These are phyloP conservation scores for Globisporangium spiculum DNA, from an alignment of 352 stramenopile species.

Conservation along the genomic window DNA sequence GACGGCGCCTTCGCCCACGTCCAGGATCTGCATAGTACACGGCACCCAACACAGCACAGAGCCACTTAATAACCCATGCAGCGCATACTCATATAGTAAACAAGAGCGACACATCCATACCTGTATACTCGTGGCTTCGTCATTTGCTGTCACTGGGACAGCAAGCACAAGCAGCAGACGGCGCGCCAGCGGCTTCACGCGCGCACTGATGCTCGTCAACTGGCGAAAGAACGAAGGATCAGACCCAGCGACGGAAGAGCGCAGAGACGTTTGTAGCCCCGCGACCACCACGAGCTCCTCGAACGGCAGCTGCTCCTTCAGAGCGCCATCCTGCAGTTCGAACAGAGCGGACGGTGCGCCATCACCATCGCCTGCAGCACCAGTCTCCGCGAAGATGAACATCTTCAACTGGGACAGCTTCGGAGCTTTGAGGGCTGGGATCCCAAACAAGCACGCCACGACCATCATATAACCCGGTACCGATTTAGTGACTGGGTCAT, in stretches of 20 bases:
- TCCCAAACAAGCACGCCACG: neutral
- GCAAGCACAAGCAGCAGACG: constrained; percentile 49
- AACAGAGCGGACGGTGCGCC: constrained; percentile 13
- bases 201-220: constrained; percentile 57
- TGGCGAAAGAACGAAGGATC: constrained; percentile 24
- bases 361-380: constrained; percentile 2
- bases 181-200: constrained; percentile 41
- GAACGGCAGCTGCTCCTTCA: constrained; percentile 50
- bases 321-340: constrained; percentile 32
- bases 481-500: no score
- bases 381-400: constrained; percentile 36
- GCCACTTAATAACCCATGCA: neutral
- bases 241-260: no score
- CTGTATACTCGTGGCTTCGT: constrained; percentile 11
- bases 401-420: constrained; percentile 19
- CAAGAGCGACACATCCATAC: constrained; percentile 1
- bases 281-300: constrained; percentile 58
- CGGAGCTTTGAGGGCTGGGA: neutral
- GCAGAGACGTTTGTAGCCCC: constrained; percentile 12
- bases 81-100: constrained; percentile 12
- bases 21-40: constrained; percentile 35
- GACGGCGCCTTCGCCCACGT: constrained; percentile 54
- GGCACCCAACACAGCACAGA: neutral
- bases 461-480: neutral
- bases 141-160: constrained; percentile 17